These are phyloP conservation scores for Candida vartiovaarae DNA, from an alignment of 805 yeast species.

Conservation along the genomic window DNA sequence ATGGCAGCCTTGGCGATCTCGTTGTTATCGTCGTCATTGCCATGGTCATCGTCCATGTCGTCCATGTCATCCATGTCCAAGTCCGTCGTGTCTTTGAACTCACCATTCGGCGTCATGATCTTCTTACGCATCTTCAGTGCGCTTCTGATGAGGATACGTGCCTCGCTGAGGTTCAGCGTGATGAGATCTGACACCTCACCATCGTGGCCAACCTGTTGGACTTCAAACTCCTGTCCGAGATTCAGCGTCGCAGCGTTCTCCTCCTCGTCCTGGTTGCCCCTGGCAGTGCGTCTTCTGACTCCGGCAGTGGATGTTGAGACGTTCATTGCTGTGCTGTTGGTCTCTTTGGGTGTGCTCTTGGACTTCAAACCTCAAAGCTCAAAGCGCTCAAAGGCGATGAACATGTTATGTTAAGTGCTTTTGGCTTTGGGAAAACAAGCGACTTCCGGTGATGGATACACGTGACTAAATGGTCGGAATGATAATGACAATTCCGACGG, in stretches of 20 bases:
- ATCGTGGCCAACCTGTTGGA: slow-evolving; percentile 71
- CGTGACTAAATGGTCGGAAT: no score
- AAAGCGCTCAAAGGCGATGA: no score
- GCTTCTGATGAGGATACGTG: slow-evolving; percentile 82
- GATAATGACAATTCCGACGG: no score
- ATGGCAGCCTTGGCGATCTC: slow-evolving; percentile 35
- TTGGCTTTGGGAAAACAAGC: no score
- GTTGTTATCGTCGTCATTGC: slow-evolving; percentile 26
- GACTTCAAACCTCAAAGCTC: no score
- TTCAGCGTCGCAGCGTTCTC: slow-evolving; percentile 86
- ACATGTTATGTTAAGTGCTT: no score
- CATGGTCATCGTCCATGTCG: slow-evolving; percentile 25
- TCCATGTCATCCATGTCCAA: slow-evolving; percentile 23
- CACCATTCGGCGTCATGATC: slow-evolving; percentile 39
- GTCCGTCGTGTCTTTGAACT: slow-evolving; percentile 27
- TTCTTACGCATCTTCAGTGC: slow-evolving; percentile 72
- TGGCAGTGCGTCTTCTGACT: slow-evolving; percentile 66
- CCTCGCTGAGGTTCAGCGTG: slow-evolving; percentile 84
- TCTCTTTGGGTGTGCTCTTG: neutral
- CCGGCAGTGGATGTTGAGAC: slow-evolving; percentile 85
- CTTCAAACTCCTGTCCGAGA: slow-evolving; percentile 89
- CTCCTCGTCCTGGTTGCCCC: slow-evolving; percentile 65
- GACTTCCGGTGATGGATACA: no score
- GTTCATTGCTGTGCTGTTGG: slow-evolving; percentile 47
- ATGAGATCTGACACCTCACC: slow-evolving; percentile 73